A percentile compares a stretch with the other conserved stretches of the same genome.
Conservation (phyloP, 768 basidiomycete genomes). For the Naematelia encephala region DNA sequence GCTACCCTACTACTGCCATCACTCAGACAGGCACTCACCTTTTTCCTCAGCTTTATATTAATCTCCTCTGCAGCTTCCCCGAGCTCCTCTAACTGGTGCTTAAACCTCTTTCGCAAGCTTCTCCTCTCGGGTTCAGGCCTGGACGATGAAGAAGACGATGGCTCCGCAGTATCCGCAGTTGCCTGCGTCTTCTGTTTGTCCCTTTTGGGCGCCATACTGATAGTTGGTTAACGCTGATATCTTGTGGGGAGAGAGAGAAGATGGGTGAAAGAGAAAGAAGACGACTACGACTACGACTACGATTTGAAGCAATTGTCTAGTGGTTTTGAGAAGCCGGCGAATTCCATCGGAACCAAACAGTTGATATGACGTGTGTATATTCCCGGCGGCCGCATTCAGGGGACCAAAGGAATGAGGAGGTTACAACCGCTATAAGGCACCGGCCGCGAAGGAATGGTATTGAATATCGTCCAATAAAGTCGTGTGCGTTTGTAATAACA, state of each 20-base stretch:
- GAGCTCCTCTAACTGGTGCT: slow-evolving; percentile 16
- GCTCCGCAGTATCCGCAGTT: neutral
- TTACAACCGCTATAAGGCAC: too few relatives aligned
- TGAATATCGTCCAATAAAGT: neutral
- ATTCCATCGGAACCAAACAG: neutral
- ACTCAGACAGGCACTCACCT: slow-evolving; percentile 14
- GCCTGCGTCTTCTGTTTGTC: slow-evolving; percentile 3
- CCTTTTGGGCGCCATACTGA: neutral
- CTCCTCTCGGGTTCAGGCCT: neutral
- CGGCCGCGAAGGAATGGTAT: neutral
- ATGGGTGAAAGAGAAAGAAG: neutral
- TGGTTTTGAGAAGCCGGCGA: neutral
- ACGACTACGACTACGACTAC: neutral
- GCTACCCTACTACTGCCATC: neutral
- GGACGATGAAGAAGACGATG: neutral
- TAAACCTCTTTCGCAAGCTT: slow-evolving; percentile 17
- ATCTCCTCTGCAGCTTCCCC: slow-evolving; percentile 25
- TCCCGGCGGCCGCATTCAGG: neutral
- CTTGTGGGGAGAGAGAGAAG: too few relatives aligned
- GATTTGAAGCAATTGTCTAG: too few relatives aligned
- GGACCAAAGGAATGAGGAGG: too few relatives aligned
- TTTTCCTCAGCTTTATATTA: slow-evolving; percentile 36
- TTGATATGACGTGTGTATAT: neutral
- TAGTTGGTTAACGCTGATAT: neutral
- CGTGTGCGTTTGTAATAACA: neutral